Evolutionary conservation across 371 early-diverging fungal genomes (phyloP).

Genomic region (Quaeritorhiza haematococci): DNA sequence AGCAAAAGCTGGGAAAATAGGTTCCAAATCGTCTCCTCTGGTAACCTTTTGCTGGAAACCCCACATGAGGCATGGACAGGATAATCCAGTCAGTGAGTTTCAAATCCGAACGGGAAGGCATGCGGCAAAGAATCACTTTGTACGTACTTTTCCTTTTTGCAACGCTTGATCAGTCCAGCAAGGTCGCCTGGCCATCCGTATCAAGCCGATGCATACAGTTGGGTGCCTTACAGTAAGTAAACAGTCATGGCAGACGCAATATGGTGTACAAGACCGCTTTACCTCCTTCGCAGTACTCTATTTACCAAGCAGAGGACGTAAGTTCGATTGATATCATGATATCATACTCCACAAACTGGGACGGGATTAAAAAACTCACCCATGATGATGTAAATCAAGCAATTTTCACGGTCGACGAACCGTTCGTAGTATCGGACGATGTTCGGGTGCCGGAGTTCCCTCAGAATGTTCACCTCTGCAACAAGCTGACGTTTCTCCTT

Average conservation of each 20-base stretch:
- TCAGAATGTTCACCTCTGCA: slow-evolving; percentile 65
- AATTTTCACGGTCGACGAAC: slow-evolving; percentile 53
- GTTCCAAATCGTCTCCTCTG: slow-evolving; percentile 59
- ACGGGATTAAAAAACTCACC: slow-evolving; percentile 23
- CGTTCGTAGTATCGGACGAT: slow-evolving; percentile 70
- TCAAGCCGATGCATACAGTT: neutral
- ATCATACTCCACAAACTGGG: neutral
- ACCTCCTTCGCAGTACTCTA: slow-evolving; percentile 45
- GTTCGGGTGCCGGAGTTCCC: slow-evolving; percentile 64
- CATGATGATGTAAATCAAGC: slow-evolving; percentile 67
- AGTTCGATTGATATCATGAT: neutral
- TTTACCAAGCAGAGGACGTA: neutral
- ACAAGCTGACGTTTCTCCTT: slow-evolving; percentile 64
- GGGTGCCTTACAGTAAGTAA: neutral
- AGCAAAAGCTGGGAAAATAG: slow-evolving; percentile 51
- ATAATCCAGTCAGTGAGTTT: too few relatives aligned
- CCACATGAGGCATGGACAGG: neutral
- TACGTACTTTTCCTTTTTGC: slow-evolving; percentile 46
- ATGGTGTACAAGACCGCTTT: too few relatives aligned
- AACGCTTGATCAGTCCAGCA: slow-evolving; percentile 49
- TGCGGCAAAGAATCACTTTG: neutral
- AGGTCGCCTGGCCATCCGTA: slow-evolving; percentile 52
- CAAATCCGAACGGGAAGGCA: neutral
- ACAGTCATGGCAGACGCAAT: too few relatives aligned
- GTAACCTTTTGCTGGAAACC: slow-evolving; percentile 37